phyloP scores from a whole-genome alignment of 2,329 filamentous ascomycete species.

The Ophiostoma tasmaniense region DNA sequence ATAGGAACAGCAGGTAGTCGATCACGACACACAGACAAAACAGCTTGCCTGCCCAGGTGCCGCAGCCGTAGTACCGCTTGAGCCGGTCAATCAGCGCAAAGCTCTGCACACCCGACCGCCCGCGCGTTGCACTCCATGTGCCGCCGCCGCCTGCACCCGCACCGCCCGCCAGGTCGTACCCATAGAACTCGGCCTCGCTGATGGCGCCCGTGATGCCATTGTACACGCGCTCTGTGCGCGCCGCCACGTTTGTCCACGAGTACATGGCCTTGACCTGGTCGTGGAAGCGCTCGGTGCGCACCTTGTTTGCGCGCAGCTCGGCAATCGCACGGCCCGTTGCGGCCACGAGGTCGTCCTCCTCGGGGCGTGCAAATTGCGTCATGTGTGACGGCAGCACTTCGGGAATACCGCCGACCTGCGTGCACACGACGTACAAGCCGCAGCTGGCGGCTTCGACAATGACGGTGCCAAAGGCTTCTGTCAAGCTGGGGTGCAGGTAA shows the following conservation, averaged over 20 bases:
- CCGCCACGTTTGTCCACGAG: constrained; percentile 92
- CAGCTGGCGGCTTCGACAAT: constrained; percentile 96
- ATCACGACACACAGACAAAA: constrained; percentile 93
- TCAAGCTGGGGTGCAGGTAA: constrained; percentile 89
- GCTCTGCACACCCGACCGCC: constrained; percentile 63
- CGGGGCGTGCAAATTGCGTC: constrained; percentile 94
- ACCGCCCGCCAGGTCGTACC: constrained; percentile 52
- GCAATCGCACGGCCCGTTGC: constrained; percentile 86
- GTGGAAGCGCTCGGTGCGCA: constrained; percentile 89
- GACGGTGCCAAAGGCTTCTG: constrained; percentile 94
- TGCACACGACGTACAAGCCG: constrained; percentile 92
- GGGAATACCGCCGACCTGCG: constrained; percentile 90
- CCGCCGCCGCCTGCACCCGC: constrained; percentile 20
- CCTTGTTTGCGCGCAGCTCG: constrained; percentile 72
- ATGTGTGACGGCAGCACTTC: constrained; percentile 93
- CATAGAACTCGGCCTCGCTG: constrained; percentile 80
- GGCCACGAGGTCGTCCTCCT: constrained; percentile 87
- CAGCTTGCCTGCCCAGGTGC: constrained; percentile 95
- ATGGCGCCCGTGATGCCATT: constrained; percentile 84
- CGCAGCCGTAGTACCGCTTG: constrained; percentile 95
- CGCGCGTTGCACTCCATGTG: constrained; percentile 59
- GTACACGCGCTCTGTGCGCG: constrained; percentile 90
- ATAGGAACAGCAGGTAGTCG: constrained; percentile 83
- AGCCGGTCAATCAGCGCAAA: constrained; percentile 90
- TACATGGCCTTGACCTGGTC: constrained; percentile 98